A percentile compares a stretch with the other conserved stretches of the same genome.
Evolutionary conservation across 2,329 filamentous ascomycete species (phyloP).

Genomic region (Endoconidiophora laricicola): DNA sequence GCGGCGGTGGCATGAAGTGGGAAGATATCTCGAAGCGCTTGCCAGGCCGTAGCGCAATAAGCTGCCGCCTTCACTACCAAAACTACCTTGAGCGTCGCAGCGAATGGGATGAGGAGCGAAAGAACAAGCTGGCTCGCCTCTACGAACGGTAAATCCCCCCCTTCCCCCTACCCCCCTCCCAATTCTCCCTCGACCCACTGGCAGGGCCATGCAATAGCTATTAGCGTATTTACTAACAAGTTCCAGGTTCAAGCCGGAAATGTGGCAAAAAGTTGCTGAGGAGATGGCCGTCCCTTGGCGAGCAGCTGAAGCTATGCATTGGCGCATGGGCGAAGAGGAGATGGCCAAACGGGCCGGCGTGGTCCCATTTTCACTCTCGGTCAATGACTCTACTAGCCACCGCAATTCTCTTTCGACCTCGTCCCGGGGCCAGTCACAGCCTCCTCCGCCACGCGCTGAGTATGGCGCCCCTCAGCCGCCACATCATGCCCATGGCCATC

Average conservation of each 20-base stretch:
- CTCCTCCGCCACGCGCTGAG: conserved; percentile 15
- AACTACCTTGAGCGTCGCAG: conserved; percentile 89
- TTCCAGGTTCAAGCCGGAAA: conserved; percentile 84
- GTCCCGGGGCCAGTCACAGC: conserved; percentile 24
- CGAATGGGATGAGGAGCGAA: conserved; percentile 94
- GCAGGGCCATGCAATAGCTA: not conserved
- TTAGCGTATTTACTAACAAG: not conserved
- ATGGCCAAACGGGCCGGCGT: conserved; percentile 89
- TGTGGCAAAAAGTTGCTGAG: conserved; percentile 92
- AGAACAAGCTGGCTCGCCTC: conserved; percentile 85
- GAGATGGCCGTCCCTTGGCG: conserved; percentile 94
- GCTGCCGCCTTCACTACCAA: conserved; percentile 86
- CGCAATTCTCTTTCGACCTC: conserved; percentile 22
- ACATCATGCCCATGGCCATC: conserved; percentile 14
- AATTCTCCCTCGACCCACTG: too few relatives aligned
- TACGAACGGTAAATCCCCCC: conserved; percentile 65
- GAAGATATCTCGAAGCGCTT: conserved; percentile 89
- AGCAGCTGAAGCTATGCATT: conserved; percentile 94
- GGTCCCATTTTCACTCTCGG: conserved; percentile 60
- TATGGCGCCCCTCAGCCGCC: conserved; percentile 4
- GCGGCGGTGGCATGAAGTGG: conserved; percentile 92
- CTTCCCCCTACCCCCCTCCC: too few relatives aligned
- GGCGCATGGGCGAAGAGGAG: conserved; percentile 83
- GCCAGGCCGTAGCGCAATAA: conserved; percentile 82
- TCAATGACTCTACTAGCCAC: conserved; percentile 24